Evolutionary conservation across 208 protist genomes (phyloP).

Genomic region (Leishmania aethiopica): DNA sequence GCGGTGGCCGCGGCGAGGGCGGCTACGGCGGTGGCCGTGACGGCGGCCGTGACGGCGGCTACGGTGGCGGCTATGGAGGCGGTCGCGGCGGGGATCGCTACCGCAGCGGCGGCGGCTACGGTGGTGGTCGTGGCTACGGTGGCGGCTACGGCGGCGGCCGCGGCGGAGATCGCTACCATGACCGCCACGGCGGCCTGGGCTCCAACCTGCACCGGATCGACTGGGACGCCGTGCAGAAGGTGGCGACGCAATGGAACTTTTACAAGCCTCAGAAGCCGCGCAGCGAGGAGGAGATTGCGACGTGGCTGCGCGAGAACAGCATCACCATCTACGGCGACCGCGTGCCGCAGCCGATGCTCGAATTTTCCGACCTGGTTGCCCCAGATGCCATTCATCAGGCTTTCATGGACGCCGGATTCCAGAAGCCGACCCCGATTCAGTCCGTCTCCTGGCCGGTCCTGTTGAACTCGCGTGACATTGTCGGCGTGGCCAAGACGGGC

Average conservation of each 20-base stretch:
- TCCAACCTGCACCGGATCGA: constrained; percentile 70
- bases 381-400: constrained; percentile 78
- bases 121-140: constrained; percentile 18
- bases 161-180: constrained; percentile 12
- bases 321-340: constrained; percentile 89
- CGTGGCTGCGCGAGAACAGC: constrained; percentile 72
- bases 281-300: constrained; percentile 71
- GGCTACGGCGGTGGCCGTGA: background rate
- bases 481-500: constrained; percentile 91
- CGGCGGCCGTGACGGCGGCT: constrained; percentile 13
- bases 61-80: constrained; percentile 13
- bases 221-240: constrained; percentile 72
- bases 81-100: constrained; percentile 1
- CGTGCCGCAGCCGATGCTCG: constrained; percentile 84
- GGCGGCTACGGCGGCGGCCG: constrained; percentile 15
- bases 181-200: constrained; percentile 54
- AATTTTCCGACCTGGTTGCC: constrained; percentile 80
- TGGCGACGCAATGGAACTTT: constrained; percentile 82
- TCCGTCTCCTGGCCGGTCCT: constrained; percentile 87
- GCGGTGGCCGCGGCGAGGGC: background rate
- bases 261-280: constrained; percentile 81
- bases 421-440: constrained; percentile 90
- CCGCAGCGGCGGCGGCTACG: constrained; percentile 7
- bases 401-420: constrained; percentile 84
- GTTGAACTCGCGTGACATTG: constrained; percentile 86